Evolutionary conservation across 768 basidiomycete genomes (phyloP).

Genomic region (Leccinum subtestaceum): DNA sequence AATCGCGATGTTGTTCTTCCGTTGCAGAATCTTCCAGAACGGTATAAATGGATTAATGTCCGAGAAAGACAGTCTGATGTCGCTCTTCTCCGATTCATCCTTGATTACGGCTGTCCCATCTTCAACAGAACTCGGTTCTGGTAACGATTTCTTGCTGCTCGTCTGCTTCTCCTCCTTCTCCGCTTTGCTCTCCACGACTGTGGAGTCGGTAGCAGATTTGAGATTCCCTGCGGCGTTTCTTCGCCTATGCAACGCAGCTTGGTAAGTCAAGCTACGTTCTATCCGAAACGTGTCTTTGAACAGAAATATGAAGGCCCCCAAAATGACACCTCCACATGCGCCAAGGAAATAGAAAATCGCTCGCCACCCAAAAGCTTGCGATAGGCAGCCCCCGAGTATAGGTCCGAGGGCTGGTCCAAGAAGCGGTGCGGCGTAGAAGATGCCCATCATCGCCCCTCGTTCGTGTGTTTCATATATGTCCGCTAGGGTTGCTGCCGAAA

Average conservation of each 20-base stretch:
- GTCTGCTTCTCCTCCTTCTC: conserved; percentile 11
- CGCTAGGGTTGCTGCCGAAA: conserved; percentile 76
- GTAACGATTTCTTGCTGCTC: conserved; percentile 14
- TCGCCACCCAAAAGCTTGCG: conserved; percentile 71
- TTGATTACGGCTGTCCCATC: conserved; percentile 18
- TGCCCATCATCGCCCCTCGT: conserved; percentile 76
- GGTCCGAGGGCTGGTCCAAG: conserved; percentile 74
- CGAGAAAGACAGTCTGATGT: conserved; percentile 53
- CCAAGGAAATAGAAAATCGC: conserved; percentile 81
- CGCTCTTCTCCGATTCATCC: conserved; percentile 14
- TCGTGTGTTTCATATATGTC: conserved; percentile 76
- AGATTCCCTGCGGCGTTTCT: conserved; percentile 24
- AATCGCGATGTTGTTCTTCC: conserved; percentile 66
- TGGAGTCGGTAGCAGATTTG: conserved; percentile 22
- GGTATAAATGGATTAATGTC: conserved; percentile 79
- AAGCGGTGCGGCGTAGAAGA: conserved; percentile 77
- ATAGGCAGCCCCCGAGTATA: conserved; percentile 66
- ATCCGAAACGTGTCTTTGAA: conserved; percentile 83
- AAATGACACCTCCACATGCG: conserved; percentile 54
- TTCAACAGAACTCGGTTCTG: conserved; percentile 20
- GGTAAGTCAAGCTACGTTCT: conserved; percentile 81
- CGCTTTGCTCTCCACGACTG: conserved; percentile 12
- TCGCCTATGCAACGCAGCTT: conserved; percentile 54
- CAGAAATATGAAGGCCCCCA: conserved; percentile 57
- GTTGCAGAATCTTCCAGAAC: conserved; percentile 52